phyloP scores from a whole-genome alignment of 352 stramenopile species.

The Phytopythium litorale region DNA sequence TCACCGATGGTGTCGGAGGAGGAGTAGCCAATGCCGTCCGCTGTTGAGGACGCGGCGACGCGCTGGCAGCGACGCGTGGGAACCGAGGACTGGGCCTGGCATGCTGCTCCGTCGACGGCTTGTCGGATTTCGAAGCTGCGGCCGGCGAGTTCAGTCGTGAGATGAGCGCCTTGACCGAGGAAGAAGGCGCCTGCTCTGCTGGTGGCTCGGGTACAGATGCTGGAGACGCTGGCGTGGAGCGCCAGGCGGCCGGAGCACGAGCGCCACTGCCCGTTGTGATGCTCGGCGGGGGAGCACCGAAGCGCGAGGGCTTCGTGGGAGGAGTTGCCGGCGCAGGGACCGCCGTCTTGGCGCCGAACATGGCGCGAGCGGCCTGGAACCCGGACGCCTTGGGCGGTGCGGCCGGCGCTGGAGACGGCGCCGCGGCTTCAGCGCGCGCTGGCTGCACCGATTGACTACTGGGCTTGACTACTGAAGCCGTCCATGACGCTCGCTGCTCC shows the following conservation, averaged over 20 bases:
- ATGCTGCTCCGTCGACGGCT: background rate
- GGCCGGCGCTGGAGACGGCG: background rate
- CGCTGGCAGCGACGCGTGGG: background rate
- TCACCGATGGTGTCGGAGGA: background rate
- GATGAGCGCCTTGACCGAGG: slow-evolving; percentile 7
- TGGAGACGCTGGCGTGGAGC: background rate
- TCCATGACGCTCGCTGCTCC: background rate
- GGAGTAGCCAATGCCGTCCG: background rate
- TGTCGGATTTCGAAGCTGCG: background rate
- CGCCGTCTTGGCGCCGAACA: slow-evolving; percentile 25
- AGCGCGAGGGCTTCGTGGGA: background rate
- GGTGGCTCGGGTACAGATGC: background rate
- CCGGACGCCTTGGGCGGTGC: slow-evolving; percentile 7
- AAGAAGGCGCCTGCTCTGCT: background rate
- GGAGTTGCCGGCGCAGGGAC: slow-evolving; percentile 1
- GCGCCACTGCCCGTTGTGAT: background rate
- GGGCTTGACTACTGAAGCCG: background rate
- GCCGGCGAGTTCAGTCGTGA: slow-evolving; percentile 5
- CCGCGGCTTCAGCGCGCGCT: background rate
- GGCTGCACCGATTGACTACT: background rate
- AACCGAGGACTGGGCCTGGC: background rate
- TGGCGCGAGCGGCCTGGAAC: slow-evolving; percentile 21
- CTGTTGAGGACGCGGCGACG: background rate
- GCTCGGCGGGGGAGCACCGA: background rate
- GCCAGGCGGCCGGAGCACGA: background rate